Base-by-base conservation (phyloP, 179 eudicot species). In the Beta macrorhiza region DNA sequence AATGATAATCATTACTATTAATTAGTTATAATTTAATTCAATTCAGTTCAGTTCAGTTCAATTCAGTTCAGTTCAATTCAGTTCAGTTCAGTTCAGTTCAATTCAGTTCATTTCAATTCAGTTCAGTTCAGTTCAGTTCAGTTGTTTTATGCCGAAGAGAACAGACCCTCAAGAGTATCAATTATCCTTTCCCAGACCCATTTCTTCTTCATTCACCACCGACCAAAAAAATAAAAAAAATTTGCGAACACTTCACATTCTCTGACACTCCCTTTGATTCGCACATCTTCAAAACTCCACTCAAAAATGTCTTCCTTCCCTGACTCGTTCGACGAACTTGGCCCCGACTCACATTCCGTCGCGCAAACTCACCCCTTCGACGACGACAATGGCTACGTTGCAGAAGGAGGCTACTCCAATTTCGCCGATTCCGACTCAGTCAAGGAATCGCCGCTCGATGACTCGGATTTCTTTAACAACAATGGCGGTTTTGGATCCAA, bases 281-380 rank as follows among this genome's bases (percentile, higher is more conserved):
- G 37, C 57, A 45, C 4, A 68, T 57, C 76, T 7, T 16, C 56
- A 13, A 3, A 42, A 0, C 17, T 1, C 80, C 45, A 17, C 44
- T 47, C 32, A 7, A 59, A 72, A 63, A 77, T 82, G 85, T 65
- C 90, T 29, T 83, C 89, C 19, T 86, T 87, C 88, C 75, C 87
- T 11, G 86, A 87, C 89, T 87, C 92, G 76, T 85, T 86, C 81
- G 89, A 88, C 75, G 83, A 87, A 74, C 19, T 79, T 74, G 82
- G 74, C 42, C 78, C 72, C 58, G 83, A 88, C 72, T 86, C 89
- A 25, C 55, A 13, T 16, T 86, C 83, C 16, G 58, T 84, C 81
- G 86, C 75, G 76, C 74, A 79, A 19, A 85, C 81, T 70, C 87
- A 67, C 64, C 85, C 85, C 10, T 82, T 82, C 80, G 79, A 82